phyloP scores from a whole-genome alignment of 352 stramenopile species.

The Phytopythium helicoides region DNA sequence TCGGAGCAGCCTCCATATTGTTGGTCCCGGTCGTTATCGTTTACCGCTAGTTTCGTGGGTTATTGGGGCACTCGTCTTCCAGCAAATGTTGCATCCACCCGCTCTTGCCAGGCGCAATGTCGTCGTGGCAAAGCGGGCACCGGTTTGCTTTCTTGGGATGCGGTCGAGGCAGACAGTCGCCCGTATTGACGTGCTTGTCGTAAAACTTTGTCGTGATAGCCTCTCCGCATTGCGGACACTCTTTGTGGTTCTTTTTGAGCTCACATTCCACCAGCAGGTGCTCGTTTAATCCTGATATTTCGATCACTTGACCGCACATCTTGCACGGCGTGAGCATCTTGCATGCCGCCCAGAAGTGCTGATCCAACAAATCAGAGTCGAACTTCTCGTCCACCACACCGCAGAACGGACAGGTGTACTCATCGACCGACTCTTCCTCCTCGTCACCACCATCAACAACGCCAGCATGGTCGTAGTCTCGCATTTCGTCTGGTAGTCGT shows the following conservation, averaged over 20 bases:
- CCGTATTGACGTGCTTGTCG: slow-evolving; percentile 73
- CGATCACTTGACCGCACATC: slow-evolving; percentile 92
- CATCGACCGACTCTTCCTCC: slow-evolving; percentile 71
- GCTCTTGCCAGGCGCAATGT: slow-evolving; percentile 59
- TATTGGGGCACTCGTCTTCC: slow-evolving; percentile 69
- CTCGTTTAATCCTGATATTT: slow-evolving; percentile 89
- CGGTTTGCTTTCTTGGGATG: slow-evolving; percentile 62
- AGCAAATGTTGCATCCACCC: slow-evolving; percentile 73
- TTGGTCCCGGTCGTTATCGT: too few relatives aligned
- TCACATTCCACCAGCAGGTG: slow-evolving; percentile 90
- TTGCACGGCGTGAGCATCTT: slow-evolving; percentile 91
- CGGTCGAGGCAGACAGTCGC: slow-evolving; percentile 63
- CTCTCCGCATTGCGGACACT: slow-evolving; percentile 79
- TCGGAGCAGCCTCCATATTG: too few relatives aligned
- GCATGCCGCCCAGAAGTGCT: slow-evolving; percentile 92
- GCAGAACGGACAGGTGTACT: slow-evolving; percentile 92
- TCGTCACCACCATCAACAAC: slow-evolving; percentile 52
- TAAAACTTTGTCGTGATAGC: slow-evolving; percentile 84
- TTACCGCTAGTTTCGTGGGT: slow-evolving; percentile 71
- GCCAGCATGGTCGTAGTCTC: slow-evolving; percentile 21
- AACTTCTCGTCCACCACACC: slow-evolving; percentile 84
- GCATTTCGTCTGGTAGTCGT: slow-evolving; percentile 20
- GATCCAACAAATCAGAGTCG: slow-evolving; percentile 86
- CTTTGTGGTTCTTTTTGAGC: slow-evolving; percentile 75
- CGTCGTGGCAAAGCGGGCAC: slow-evolving; percentile 82